Conservation (phyloP, 2,329 filamentous ascomycete genomes). For the Balansia obtecta region DNA sequence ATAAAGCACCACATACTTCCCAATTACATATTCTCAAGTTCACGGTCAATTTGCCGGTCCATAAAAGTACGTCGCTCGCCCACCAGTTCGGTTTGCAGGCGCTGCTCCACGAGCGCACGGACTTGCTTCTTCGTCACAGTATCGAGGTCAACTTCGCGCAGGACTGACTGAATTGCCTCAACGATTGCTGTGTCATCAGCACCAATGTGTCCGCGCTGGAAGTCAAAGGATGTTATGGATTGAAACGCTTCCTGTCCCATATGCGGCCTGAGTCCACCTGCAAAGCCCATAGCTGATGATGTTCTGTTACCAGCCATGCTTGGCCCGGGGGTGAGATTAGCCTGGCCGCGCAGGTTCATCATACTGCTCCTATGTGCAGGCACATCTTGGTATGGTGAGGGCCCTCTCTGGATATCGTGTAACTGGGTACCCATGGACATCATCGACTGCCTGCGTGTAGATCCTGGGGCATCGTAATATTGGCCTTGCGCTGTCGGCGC, state of each 20-base stretch:
- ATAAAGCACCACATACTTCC: not conserved
- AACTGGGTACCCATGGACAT: slow-evolving; percentile 48
- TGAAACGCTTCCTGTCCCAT: slow-evolving; percentile 34
- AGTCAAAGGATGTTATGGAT: slow-evolving; percentile 45
- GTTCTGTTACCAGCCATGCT: slow-evolving; percentile 24
- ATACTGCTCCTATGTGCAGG: slow-evolving; percentile 44
- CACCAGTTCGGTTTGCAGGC: slow-evolving; percentile 75
- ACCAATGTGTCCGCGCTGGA: slow-evolving; percentile 46
- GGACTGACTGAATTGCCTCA: slow-evolving; percentile 70
- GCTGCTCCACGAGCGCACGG: slow-evolving; percentile 80
- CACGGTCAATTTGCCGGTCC: slow-evolving; percentile 84
- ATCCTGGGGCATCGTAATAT: slow-evolving; percentile 35
- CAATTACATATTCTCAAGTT: slow-evolving; percentile 80
- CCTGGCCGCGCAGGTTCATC: slow-evolving; percentile 43
- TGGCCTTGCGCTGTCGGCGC: slow-evolving; percentile 31
- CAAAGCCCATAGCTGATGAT: slow-evolving; percentile 34
- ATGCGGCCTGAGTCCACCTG: slow-evolving; percentile 33
- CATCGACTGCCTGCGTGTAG: slow-evolving; percentile 57
- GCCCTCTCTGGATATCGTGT: slow-evolving; percentile 33
- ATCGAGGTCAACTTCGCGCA: slow-evolving; percentile 84
- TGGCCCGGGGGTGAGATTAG: slow-evolving; percentile 33
- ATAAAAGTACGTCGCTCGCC: slow-evolving; percentile 83
- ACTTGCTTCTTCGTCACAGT: slow-evolving; percentile 98
- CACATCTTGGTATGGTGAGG: slow-evolving; percentile 47
- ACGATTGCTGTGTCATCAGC: slow-evolving; percentile 72